These are phyloP conservation scores for Crassisporium funariophilum DNA, from an alignment of 768 basidiomycete species.

Conservation along the genomic window DNA sequence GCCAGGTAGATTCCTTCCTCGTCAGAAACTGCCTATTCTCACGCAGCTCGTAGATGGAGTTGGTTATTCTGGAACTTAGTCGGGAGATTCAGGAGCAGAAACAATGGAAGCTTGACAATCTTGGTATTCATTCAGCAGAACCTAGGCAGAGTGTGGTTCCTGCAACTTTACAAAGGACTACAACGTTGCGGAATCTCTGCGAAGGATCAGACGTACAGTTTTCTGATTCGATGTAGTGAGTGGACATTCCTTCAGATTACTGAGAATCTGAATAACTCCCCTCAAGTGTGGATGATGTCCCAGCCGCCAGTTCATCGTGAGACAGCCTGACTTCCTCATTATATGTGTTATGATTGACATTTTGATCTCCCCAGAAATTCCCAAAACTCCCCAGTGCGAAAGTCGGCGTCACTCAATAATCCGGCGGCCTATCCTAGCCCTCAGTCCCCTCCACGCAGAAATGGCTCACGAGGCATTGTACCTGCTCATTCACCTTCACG, in stretches of 20 bases:
- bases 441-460: slow-evolving; percentile 11
- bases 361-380: not conserved
- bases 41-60: slow-evolving; percentile 2
- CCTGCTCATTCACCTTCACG: not conserved
- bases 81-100: not conserved
- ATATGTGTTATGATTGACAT: not conserved
- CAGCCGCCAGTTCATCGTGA: not conserved
- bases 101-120: slow-evolving; percentile 2
- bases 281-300: slow-evolving; percentile 9
- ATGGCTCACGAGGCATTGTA: not conserved
- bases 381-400: slow-evolving; percentile 13
- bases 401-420: slow-evolving; percentile 11
- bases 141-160: too few species aligned
- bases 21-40: not conserved
- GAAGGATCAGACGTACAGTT: too few species aligned
- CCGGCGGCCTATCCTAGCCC: slow-evolving; percentile 19
- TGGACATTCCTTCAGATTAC: not conserved
- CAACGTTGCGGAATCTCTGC: too few species aligned
- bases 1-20: not conserved
- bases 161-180: too few species aligned
- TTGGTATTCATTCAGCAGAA: not conserved
- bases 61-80: slow-evolving; percentile 1
- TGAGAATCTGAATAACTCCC: too few species aligned
- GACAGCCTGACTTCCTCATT: not conserved
- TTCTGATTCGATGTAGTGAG: slow-evolving; percentile 22